phyloP scores from a whole-genome alignment of 805 yeast genomes.

The Kluyveromyces aestuarii region DNA sequence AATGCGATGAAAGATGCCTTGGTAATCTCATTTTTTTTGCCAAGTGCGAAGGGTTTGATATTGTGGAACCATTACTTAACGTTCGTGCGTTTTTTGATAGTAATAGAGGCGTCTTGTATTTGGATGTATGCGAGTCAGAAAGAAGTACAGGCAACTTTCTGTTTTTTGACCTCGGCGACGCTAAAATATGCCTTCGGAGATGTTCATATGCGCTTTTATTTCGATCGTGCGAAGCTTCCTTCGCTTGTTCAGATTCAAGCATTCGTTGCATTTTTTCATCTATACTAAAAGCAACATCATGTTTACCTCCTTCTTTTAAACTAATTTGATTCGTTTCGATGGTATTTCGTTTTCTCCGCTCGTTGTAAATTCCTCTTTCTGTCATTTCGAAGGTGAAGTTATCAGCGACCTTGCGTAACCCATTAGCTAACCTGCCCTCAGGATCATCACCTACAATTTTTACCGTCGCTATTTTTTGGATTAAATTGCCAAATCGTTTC shows the following conservation, averaged over 20 bases:
- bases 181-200: conserved; percentile 21
- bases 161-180: conserved; percentile 21
- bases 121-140: conserved; percentile 18
- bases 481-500: conserved; percentile 20
- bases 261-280: conserved; percentile 23
- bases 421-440: conserved; percentile 23
- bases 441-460: conserved; percentile 24
- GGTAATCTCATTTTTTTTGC: conserved; percentile 17
- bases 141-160: conserved; percentile 25
- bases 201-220: conserved; percentile 22
- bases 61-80: background rate
- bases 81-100: background rate
- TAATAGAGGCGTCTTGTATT: conserved; percentile 22
- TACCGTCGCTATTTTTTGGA: conserved; percentile 21
- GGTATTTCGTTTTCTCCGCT: conserved; percentile 6
- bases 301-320: conserved; percentile 4
- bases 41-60: conserved; percentile 18
- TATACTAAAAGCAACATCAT: conserved; percentile 6
- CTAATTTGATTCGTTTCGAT: background rate
- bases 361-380: conserved; percentile 27
- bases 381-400: conserved; percentile 21
- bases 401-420: conserved; percentile 20
- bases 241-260: conserved; percentile 16
- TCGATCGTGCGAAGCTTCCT: conserved; percentile 9
- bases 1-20: background rate